Conservation (phyloP, 108 stramenopile genomes). For the Conticribra guillardii region DNA sequence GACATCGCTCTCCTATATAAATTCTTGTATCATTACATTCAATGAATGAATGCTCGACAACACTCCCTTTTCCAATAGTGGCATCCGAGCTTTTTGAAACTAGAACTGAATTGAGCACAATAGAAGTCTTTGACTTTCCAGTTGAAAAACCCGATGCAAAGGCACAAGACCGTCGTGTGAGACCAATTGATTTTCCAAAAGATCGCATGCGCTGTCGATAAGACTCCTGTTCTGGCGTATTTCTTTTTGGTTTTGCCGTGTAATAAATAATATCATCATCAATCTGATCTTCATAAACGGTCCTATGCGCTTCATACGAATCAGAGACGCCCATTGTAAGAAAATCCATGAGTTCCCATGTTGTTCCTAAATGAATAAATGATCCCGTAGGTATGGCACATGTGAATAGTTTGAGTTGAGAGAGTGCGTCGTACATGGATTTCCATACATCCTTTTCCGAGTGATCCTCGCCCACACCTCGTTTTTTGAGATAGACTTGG, state of each 20-base stretch:
- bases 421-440: conserved; percentile 41
- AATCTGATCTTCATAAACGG: no score
- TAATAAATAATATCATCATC: not conserved
- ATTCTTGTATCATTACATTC: conserved; percentile 6
- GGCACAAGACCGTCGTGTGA: conserved; percentile 10
- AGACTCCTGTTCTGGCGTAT: no score
- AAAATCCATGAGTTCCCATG: conserved; percentile 71
- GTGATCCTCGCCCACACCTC: not conserved
- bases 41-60: conserved; percentile 43
- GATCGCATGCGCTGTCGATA: not conserved
- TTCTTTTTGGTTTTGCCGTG: not conserved
- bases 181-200: conserved; percentile 31
- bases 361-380: conserved; percentile 83
- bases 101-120: conserved; percentile 27
- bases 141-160: conserved; percentile 11
- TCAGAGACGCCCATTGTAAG: conserved; percentile 36
- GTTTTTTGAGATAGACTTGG: not conserved
- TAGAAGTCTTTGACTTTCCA: not conserved
- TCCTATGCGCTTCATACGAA: no score
- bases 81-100: not conserved
- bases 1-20: conserved; percentile 50
- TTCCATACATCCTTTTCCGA: not conserved
- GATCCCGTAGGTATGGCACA: conserved; percentile 54
- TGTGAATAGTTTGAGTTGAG: conserved; percentile 43
- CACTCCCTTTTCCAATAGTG: conserved; percentile 23